Evolutionary conservation across 768 basidiomycete species (phyloP), one percentile per base, ranked within the genome.

Genomic region (Russula earlei): DNA sequence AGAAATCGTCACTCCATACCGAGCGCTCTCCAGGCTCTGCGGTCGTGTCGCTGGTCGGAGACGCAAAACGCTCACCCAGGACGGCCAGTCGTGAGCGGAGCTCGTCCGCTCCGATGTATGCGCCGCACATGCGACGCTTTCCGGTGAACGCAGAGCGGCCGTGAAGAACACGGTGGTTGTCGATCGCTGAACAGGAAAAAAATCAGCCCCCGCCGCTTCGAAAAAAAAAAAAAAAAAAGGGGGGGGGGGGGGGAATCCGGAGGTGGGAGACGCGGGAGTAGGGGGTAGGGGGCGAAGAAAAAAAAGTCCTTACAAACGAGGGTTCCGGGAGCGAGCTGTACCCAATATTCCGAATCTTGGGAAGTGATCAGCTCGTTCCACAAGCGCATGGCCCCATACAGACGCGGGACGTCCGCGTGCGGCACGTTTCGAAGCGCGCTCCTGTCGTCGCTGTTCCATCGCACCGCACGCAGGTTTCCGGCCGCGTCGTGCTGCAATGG

Each of bases 381-480:
- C 20, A 71, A 70, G 53, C 85, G 74, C 34, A 91, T 80, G 4
- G 93, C 92, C 47, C 84, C 76, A 66, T 97, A 94, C 81, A 83
- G 58, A 20, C 19, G 38, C 31, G 31, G 87, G 10, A 97, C 82
- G 57, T 79, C 64, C 8, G 75, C 74, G 0, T 82, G 72, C 15
- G 74, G 71, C 59, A 91, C 61, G 59, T 76, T 72, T 58, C 73
- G 79, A 74, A 98, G 78, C 3, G 84, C 85, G 55, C 90, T 93
- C 49, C 95, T 74, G 68, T 98, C 94, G 62, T 93, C 87, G 59
- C 91, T 94, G 65, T 97, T 98, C 90, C 93, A 98, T 51, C 94
- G 71, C 33, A 97, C 84, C 58, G 90, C 85, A 4, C 74, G 69
- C 0, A 97, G 74, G 58, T 84, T 79, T 2, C 79, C 82, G 12